Evolutionary conservation across 345 rosid species (phyloP).

Genomic region (Ceriops tagal): DNA sequence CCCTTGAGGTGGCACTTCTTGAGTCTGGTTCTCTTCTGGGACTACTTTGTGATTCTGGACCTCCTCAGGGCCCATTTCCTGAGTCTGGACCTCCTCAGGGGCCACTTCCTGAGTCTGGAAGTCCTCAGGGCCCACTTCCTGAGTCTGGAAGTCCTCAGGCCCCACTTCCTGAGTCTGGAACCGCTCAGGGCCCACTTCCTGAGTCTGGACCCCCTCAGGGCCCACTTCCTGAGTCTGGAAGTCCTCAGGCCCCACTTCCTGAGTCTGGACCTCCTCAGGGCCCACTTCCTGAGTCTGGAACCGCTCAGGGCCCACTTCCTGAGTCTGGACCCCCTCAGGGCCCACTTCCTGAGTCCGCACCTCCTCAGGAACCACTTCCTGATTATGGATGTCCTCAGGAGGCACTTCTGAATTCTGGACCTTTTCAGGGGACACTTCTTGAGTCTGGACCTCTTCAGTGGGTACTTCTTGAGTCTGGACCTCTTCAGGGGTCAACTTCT

Average conservation of each 20-base stretch:
- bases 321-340: not conserved
- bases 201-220: not conserved
- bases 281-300: not conserved
- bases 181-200: conserved; percentile 1
- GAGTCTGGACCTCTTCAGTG: not conserved
- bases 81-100: not conserved
- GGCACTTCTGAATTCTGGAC: conserved; percentile 13
- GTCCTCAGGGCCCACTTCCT: not conserved
- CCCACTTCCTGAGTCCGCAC: not conserved
- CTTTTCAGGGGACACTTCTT: not conserved
- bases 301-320: not conserved
- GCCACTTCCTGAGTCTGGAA: not conserved
- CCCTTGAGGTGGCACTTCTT: not conserved
- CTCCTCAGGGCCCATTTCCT: not conserved
- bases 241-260: not conserved
- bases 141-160: conserved; percentile 1
- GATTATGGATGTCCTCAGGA: not conserved
- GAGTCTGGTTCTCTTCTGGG: not conserved
- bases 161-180: not conserved
- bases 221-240: not conserved
- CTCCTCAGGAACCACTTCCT: not conserved
- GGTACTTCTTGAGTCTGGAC: not conserved
- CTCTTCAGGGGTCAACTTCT: not conserved
- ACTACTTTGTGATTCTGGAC: not conserved
- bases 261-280: not conserved